Base-by-base conservation (phyloP, 176 grass and related monocot species). In the Zea luxurians region DNA sequence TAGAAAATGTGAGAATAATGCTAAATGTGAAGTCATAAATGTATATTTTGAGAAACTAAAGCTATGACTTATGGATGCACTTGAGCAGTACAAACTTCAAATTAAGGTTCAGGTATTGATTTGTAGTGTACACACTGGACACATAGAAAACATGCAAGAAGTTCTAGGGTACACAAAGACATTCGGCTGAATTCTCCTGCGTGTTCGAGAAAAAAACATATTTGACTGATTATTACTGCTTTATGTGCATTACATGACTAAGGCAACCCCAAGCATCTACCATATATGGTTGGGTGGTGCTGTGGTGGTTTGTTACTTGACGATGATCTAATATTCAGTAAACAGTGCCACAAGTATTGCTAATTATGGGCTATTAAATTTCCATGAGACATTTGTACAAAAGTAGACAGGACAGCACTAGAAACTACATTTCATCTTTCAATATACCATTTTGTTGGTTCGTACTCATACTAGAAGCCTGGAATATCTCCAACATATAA, bases 141-240 rank as follows among this genome's bases (percentile, higher is more conserved):
- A 66, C 64, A 85, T 10, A 54, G 10, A 73, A 10, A 78, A 55
- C 38, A 16, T 35, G 3, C 38, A 85, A 10, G 10, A 78, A 78
- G 4, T 9, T 12, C 6, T 55, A 37, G 49, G 53, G 17, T 55
- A 16, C 18, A n/a, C 16, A 55, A 55, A 55, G 53, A 55, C 53
- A 55, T n/a, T 55, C 7, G 6, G 53, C 6, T n/a, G 53, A 55
- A 8, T 54, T 55, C 53, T 18, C 53, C 17, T 55, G 53, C 1
- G 52, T 3, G 6, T 55, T 49, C 48, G 8, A 13, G 13, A n/a
- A n/a, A n/a, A 49, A 55, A 55, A 55, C 16, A 18, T 55, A 55
- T 55, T 55, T 2, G 17, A 6, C 17, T 55, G 53, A 55, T 55
- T 54, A 66, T 27, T 53, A 80, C 44, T 49, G 11, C 8, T 20